Base-by-base conservation (phyloP, 2,329 filamentous ascomycete species). In the Penicillium sp. region DNA sequence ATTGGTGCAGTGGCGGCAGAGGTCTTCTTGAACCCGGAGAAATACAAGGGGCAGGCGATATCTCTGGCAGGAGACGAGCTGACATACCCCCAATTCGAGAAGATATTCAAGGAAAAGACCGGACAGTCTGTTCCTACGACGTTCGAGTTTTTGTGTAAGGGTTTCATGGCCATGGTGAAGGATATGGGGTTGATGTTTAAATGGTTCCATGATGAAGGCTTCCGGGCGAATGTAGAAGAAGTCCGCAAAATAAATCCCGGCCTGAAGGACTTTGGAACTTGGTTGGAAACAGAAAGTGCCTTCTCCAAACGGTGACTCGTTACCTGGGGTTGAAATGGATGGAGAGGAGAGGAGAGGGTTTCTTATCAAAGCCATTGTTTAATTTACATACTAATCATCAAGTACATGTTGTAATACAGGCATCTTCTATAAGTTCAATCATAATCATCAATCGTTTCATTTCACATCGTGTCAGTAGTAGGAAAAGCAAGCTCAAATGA, bases 51-150 rank as follows among this genome's bases (percentile, higher is more conserved):
- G 33, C 71, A 70, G 16, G 74, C 72, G 5, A 71, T 83, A 34
- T 77, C 78, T 4, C 64, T 85, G 18, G 82, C 81, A 0, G 81
- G 82, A 2, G 81, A 83, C 58, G 79, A 82, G 44, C 63, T 84
- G 29, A 79, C 76, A 0, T 77, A 77, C 51, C 71, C 73, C 0
- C 70, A 81, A 54, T 74, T 81, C 51, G 72, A 67, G 26, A 67
- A 69, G 19, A 72, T 75, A 16, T 83, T 82, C 62, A 72, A 79
- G 67, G 65, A 74, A 19, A 74, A 72, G 26, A 78, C 77, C 3
- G 81, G 81, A 0, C 64, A 71, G 29, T 67, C 73, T 3, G 67
- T 79, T 14, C 79, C 79, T 0, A 68, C 62, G 10, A 70, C 71
- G 1, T 83, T 75, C 51, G 61, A 68, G 3, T 64, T 79, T 18